A percentile compares a stretch with the other conserved stretches of the same genome.
Conservation (phyloP, 2,329 filamentous ascomycete genomes). For the Apiospora koreana region DNA sequence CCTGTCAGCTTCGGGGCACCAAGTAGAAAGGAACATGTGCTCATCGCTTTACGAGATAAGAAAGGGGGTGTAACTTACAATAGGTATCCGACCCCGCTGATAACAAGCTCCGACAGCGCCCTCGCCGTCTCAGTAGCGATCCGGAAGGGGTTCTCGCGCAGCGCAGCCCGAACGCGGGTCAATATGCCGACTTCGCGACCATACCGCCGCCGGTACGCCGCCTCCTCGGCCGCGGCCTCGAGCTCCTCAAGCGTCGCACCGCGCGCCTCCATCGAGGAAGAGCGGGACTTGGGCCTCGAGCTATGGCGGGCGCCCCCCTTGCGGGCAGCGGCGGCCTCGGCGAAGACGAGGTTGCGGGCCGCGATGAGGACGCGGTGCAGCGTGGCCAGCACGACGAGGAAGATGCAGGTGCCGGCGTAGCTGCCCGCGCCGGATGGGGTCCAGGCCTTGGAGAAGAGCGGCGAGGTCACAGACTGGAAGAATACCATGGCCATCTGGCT, state of each 20-base stretch:
- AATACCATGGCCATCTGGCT: constrained; percentile 32
- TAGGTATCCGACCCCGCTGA: constrained; percentile 30
- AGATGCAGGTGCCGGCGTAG: constrained; percentile 91
- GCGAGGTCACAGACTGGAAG: constrained; percentile 63
- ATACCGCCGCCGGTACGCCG: neutral
- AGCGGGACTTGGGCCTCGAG: neutral
- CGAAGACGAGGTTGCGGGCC: constrained; percentile 20
- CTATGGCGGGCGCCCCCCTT: no score
- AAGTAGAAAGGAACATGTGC: neutral
- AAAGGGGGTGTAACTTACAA: constrained; percentile 24
- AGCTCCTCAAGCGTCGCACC: no score
- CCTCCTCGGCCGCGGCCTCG: no score
- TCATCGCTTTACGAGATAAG: no score
- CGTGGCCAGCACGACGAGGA: constrained; percentile 76
- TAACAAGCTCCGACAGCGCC: constrained; percentile 25
- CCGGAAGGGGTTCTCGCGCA: constrained; percentile 25
- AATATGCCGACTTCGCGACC: neutral
- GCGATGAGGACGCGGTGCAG: constrained; percentile 72
- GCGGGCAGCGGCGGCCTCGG: neutral
- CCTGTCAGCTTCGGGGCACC: neutral
- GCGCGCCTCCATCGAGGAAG: no score
- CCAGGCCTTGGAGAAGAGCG: constrained; percentile 71
- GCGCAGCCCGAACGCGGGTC: neutral
- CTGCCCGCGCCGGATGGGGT: constrained; percentile 67
- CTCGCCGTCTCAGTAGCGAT: constrained; percentile 27